phyloP scores from a whole-genome alignment of 2,329 filamentous ascomycete genomes.

The Lachnellula occidentalis region DNA sequence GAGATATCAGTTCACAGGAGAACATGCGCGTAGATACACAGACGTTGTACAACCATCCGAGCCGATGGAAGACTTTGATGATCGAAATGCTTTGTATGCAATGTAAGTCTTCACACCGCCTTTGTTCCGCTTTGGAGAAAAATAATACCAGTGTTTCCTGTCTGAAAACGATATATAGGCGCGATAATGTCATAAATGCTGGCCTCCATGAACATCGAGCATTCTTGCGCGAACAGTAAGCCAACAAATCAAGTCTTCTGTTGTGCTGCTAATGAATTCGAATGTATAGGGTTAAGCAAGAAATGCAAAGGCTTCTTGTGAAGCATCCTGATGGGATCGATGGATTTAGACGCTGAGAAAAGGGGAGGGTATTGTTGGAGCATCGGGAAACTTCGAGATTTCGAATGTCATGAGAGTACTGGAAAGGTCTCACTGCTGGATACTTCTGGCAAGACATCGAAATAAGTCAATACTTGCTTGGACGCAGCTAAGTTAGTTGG shows the following conservation, averaged over 20 bases:
- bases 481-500: too few relatives aligned
- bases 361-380: too few relatives aligned
- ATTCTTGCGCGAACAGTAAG: too few relatives aligned
- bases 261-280: neutral
- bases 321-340: constrained; percentile 11
- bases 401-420: too few relatives aligned
- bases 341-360: neutral
- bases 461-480: too few relatives aligned
- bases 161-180: neutral
- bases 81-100: constrained; percentile 31
- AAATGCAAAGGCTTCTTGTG: constrained; percentile 6
- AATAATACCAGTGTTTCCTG: too few relatives aligned
- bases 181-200: neutral
- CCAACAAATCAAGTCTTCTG: too few relatives aligned
- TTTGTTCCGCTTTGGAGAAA: neutral
- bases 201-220: neutral
- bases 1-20: neutral
- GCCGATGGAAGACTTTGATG: constrained; percentile 33
- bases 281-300: constrained; percentile 2
- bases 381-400: too few relatives aligned
- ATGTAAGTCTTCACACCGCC: neutral
- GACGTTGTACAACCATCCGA: constrained; percentile 23
- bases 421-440: too few relatives aligned
- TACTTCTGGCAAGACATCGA: too few relatives aligned
- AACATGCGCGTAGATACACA: constrained; percentile 25